Conservation (phyloP, 2,329 filamentous ascomycete genomes). For the Alternaria triticina region DNA sequence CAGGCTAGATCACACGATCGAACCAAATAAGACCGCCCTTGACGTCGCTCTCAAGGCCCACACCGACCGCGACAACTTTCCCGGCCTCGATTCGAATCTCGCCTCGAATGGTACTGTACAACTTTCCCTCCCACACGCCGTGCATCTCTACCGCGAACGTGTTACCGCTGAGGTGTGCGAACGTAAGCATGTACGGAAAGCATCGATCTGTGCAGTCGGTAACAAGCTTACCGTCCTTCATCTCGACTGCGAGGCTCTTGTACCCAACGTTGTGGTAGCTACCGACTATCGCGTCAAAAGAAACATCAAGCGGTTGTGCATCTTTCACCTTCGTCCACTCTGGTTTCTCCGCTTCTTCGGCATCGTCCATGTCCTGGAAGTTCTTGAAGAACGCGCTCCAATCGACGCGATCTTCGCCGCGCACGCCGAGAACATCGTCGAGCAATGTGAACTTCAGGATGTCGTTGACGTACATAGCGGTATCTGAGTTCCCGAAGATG, state of each 20-base stretch:
- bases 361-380: background rate
- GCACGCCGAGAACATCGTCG: constrained; percentile 8
- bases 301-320: background rate
- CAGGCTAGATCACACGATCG: background rate
- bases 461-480: background rate
- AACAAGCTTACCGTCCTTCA: background rate
- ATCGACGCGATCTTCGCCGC: constrained; percentile 1
- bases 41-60: background rate
- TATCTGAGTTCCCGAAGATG: background rate
- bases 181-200: background rate
- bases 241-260: background rate
- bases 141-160: background rate
- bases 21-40: background rate
- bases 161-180: background rate
- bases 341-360: background rate
- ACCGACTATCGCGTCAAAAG: background rate
- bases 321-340: background rate
- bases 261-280: background rate
- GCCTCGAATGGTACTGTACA: background rate
- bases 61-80: background rate
- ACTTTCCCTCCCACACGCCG: background rate
- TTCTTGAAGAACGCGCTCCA: constrained; percentile 3
- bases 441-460: background rate
- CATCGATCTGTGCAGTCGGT: background rate
- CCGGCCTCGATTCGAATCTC: background rate